These are phyloP conservation scores for Pyronema omphalodes DNA, from an alignment of 495 filamentous ascomycete genomes.

Conservation along the genomic window DNA sequence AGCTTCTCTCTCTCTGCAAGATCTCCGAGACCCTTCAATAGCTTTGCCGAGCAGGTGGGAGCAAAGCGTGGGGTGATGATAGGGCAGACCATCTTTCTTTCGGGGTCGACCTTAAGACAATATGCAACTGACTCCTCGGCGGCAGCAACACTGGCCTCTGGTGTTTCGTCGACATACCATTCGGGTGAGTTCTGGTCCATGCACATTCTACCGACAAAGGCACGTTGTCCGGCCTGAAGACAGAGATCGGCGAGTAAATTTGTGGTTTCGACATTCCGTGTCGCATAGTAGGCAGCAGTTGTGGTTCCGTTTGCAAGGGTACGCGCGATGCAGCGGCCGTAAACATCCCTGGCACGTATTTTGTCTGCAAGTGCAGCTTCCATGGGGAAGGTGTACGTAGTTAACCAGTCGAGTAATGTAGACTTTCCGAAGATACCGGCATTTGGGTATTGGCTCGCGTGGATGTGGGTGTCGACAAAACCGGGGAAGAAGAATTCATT, in stretches of 20 bases:
- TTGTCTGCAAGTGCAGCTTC: slow-evolving; percentile 48
- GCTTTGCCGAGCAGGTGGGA: slow-evolving; percentile 44
- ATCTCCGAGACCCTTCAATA: slow-evolving; percentile 42
- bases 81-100: slow-evolving; percentile 41
- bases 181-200: slow-evolving; percentile 55
- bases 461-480: slow-evolving; percentile 93
- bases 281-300: slow-evolving; percentile 80
- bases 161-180: slow-evolving; percentile 53
- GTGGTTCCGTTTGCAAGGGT: slow-evolving; percentile 84
- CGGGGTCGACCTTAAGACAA: slow-evolving; percentile 47
- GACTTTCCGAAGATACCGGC: slow-evolving; percentile 75
- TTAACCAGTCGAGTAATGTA: slow-evolving; percentile 78
- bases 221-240: slow-evolving; percentile 56
- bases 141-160: slow-evolving; percentile 35
- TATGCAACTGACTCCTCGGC: slow-evolving; percentile 47
- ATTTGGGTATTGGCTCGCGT: slow-evolving; percentile 88
- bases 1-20: slow-evolving; percentile 31
- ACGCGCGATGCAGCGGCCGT: slow-evolving; percentile 52
- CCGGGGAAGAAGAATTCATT: slow-evolving; percentile 81
- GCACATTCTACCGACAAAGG: slow-evolving; percentile 76
- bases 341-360: slow-evolving; percentile 39
- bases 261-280: slow-evolving; percentile 59
- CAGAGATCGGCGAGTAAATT: slow-evolving; percentile 77
- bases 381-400: slow-evolving; percentile 88
- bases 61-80: slow-evolving; percentile 88